Evolutionary conservation across 805 yeast genomes (phyloP), one percentile per base, ranked within the genome.

Genomic region (Wickerhamomyces rabaulensis): DNA sequence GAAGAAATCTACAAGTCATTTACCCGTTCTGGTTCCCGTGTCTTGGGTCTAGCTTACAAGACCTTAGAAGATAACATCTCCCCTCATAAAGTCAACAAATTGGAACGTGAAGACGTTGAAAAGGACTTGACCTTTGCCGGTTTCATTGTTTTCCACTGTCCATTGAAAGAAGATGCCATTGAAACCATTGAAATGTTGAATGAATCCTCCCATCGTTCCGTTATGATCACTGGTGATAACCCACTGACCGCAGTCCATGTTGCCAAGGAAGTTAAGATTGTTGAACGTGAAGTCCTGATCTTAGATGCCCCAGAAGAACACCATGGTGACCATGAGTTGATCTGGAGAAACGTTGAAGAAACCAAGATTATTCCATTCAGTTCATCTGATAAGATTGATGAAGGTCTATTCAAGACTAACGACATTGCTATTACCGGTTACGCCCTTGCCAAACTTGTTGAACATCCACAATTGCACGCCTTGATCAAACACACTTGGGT

Each of bases 181-280:
- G 95, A 82, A 55, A 85, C 96, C 37, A 82, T 94, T 55, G 75
- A 80, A 60, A 92, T 90, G 97, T 76, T 94, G 67, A 92, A 89
- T 67, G 95, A 89, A 62, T 90, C 97, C 1, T 81, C 92, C 45
- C 99, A 94, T 66, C 89, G 99, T 64, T 87, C 89, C 64, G 81
- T 94, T 39, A 94, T 94, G 99, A 94, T 94, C 57, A 94, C 99
- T 42, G 99, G 99, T 75, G 99, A 94, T 69, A 94, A 92, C 67
- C 97, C 99, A 36, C 78, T 94, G 62, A 94, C 99, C 55, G 99
- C 99, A 27, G 94, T 94, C 51, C 97, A 92, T 64, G 99, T 94
- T 57, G 98, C 98, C 20, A 82, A 83, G 57, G 96, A 89, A 67
- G 98, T 94, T 49, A 84, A 74, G 17, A 94, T 94, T 61, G 84